Base-by-base conservation (phyloP, 78 protist species). In the Speleostelium caveatum region DNA sequence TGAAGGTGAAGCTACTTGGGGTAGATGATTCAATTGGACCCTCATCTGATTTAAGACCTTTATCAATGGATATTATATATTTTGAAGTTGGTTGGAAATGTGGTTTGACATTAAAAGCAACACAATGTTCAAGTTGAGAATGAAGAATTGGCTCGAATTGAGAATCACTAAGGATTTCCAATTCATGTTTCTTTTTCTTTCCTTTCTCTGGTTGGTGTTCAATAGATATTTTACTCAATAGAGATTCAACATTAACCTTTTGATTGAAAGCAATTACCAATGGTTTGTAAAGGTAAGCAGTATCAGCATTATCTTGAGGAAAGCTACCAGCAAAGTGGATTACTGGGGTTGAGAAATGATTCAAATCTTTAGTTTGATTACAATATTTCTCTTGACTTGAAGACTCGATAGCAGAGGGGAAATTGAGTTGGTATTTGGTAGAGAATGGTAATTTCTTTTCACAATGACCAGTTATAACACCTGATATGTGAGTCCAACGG, bases 181-280 rank as follows among this genome's bases (percentile, higher is more conserved):
- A 35, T 0, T 16, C 24, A 16, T 51, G 36, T 63, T 83, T 83
- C 53, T 59, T 79, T 66, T 83, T 83, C 79, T 83, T 83, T 28
- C 28, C 10, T 59, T 10, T 42, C 69, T 12, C 12, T 1, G n/a
- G n/a, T 60, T n/a, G 2, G 3, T 21, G 60, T 42, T 28, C 7
- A 22, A 56, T 72, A 24, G 35, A 2, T 2, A 42, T 26, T 24
- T 56, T 38, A n/a, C 69, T 83, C n/a, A 69, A n/a, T 38, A 83
- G 33, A 19, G 66, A 42, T 28, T 38, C 72, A 19, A 16, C 41
- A 33, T 83, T 51, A 12, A 83, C 61, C n/a, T 42, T 56, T 59
- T 83, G 91, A 38, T 83, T 83, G 63, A 83, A 83, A 30, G 28
- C 21, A 0, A 83, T 24, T 30, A 69, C 16, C 22, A 83, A 42